These are phyloP conservation scores for Huntiella bhutanensis DNA, from an alignment of 2,329 filamentous ascomycete species.

Conservation along the genomic window DNA sequence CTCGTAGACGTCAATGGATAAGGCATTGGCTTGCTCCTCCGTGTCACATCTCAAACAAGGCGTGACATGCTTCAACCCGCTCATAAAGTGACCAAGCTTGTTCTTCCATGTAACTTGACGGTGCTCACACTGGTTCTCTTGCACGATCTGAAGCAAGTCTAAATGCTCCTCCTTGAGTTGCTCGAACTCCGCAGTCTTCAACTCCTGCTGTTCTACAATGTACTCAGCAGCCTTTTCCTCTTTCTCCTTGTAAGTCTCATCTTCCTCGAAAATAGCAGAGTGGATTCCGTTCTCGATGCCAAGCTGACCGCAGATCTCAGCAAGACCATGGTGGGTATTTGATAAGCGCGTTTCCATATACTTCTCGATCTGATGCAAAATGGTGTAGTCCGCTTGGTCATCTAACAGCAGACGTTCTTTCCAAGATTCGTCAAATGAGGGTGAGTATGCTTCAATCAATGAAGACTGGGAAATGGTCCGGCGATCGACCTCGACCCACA, in stretches of 20 bases:
- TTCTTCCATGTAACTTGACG: too few species aligned
- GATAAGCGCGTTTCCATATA: slow-evolving; percentile 18
- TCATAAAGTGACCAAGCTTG: too few species aligned
- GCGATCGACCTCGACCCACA: not conserved
- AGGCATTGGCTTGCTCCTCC: slow-evolving; percentile 15
- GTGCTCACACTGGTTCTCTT: too few species aligned
- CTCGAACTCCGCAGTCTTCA: too few species aligned
- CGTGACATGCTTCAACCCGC: too few species aligned
- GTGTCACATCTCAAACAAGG: not conserved
- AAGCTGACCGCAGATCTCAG: not conserved
- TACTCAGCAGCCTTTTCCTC: not conserved
- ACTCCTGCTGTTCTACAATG: too few species aligned
- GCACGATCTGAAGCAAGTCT: too few species aligned
- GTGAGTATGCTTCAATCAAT: not conserved
- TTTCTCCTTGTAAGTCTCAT: not conserved
- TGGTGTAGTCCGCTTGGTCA: slow-evolving; percentile 24
- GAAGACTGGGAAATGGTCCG: not conserved
- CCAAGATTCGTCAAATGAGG: slow-evolving; percentile 12
- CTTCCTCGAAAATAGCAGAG: not conserved
- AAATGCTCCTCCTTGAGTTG: too few species aligned
- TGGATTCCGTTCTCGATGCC: not conserved
- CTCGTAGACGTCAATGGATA: slow-evolving; percentile 32
- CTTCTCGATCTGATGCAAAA: slow-evolving; percentile 26
- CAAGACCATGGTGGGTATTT: not conserved
- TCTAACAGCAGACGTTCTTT: slow-evolving; percentile 28